Evolutionary conservation across 2,329 filamentous ascomycete genomes (phyloP).

Genomic region (Colletotrichum chlorophyti): DNA sequence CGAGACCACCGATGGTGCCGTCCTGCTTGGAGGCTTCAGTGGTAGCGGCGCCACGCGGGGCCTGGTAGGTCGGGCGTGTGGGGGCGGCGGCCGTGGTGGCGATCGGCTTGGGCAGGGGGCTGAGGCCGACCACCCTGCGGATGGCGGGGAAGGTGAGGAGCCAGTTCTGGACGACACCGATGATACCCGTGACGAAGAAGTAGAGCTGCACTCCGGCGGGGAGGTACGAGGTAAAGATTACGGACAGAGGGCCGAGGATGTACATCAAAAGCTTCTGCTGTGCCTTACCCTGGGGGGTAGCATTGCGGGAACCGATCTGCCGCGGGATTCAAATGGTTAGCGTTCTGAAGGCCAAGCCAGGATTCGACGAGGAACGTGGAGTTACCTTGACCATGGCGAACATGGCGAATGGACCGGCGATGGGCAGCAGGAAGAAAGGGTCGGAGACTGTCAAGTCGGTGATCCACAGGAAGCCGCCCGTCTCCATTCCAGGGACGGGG

Average conservation of each 20-base stretch:
- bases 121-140: conserved; percentile 45
- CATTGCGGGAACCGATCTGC: conserved; percentile 45
- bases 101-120: conserved; percentile 14
- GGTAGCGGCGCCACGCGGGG: conserved; percentile 33
- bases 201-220: conserved; percentile 58
- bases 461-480: conserved; percentile 79
- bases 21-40: conserved; percentile 31
- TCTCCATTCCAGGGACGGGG: conserved; percentile 80
- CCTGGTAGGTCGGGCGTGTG: conserved; percentile 38
- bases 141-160: conserved; percentile 46
- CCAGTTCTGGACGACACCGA: conserved; percentile 41
- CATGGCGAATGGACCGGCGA: conserved; percentile 62
- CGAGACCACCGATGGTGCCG: conserved; percentile 39
- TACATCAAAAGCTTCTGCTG: conserved; percentile 51
- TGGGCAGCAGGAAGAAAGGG: conserved; percentile 78
- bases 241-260: conserved; percentile 50
- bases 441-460: conserved; percentile 77
- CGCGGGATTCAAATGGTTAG: conserved; percentile 26
- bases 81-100: conserved; percentile 26
- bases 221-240: conserved; percentile 54
- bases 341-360: too few species aligned
- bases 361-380: too few species aligned
- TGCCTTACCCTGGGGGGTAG: conserved; percentile 32
- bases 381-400: conserved; percentile 63
- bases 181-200: conserved; percentile 47